Evolutionary conservation across 305 asterid genomes (phyloP).

Genomic region (Fraxinus dipetala): DNA sequence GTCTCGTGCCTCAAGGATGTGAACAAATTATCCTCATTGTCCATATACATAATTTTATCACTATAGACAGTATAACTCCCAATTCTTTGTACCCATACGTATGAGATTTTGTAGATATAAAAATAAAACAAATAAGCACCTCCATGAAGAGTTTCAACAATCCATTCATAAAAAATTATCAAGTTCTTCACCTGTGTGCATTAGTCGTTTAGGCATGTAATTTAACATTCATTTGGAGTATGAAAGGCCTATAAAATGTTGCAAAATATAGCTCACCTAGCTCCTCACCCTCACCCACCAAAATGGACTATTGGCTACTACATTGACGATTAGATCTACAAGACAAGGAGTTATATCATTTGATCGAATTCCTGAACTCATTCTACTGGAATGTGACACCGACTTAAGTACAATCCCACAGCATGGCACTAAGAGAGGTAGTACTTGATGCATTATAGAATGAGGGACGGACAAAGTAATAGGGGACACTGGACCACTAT

Average conservation of each 20-base stretch:
- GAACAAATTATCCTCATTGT: not conserved
- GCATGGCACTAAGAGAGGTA: not conserved
- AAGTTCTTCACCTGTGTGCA: not conserved
- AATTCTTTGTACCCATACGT: not conserved
- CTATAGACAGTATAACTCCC: not conserved
- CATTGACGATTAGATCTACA: not conserved
- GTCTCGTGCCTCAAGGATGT: not conserved
- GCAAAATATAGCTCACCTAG: not conserved
- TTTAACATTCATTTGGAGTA: not conserved
- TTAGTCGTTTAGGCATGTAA: not conserved
- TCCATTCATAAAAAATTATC: not conserved
- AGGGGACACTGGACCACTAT: not conserved
- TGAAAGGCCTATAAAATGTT: not conserved
- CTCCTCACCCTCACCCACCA: not conserved
- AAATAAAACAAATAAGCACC: not conserved
- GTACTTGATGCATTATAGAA: not conserved
- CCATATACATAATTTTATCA: not conserved
- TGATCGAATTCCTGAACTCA: not conserved
- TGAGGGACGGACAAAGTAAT: not conserved
- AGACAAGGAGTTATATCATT: not conserved
- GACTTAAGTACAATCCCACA: not conserved
- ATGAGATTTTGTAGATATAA: not conserved
- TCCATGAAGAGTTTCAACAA: not conserved
- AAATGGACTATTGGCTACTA: not conserved
- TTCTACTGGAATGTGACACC: not conserved